phyloP scores from a whole-genome alignment of 2,329 filamentous ascomycete species.

The Rhinocladiella similis region DNA sequence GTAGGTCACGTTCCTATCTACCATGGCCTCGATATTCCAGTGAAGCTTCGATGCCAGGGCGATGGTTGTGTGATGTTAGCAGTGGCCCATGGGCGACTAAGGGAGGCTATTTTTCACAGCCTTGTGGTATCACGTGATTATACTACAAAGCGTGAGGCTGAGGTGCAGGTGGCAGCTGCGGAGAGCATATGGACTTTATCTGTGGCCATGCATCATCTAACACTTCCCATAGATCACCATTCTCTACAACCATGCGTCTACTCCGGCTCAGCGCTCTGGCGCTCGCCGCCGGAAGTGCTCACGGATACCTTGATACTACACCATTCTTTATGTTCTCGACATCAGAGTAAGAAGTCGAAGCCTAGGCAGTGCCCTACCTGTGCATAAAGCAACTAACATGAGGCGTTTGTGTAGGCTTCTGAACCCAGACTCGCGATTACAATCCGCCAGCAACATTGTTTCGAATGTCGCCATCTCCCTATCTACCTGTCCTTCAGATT shows the following conservation, averaged over 20 bases:
- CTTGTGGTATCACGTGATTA: not conserved
- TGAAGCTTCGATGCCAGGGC: no score
- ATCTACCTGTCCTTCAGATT: conserved; percentile 67
- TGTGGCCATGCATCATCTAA: conserved; percentile 12
- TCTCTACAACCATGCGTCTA: conserved; percentile 20
- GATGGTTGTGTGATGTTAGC: no score
- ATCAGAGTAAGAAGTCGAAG: conserved; percentile 60
- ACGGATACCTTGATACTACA: conserved; percentile 63
- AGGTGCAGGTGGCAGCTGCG: not conserved
- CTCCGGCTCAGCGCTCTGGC: conserved; percentile 24
- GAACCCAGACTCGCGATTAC: conserved; percentile 42
- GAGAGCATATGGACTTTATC: not conserved
- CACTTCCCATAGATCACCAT: conserved; percentile 7
- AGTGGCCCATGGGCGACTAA: no score
- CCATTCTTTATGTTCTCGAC: conserved; percentile 89
- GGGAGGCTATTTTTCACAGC: no score
- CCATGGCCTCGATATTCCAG: no score
- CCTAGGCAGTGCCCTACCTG: not conserved
- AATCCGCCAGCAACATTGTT: conserved; percentile 45
- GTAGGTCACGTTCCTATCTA: no score
- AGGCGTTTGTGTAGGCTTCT: conserved; percentile 33
- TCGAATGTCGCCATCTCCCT: conserved; percentile 51
- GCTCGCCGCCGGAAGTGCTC: conserved; percentile 23
- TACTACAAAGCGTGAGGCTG: not conserved
- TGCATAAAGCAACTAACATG: not conserved